Percentiles rank a stretch among this genome's conserved stretches.
These are phyloP conservation scores for Medicago arabica DNA, from an alignment of 306 rosid species.

Conservation along the genomic window DNA sequence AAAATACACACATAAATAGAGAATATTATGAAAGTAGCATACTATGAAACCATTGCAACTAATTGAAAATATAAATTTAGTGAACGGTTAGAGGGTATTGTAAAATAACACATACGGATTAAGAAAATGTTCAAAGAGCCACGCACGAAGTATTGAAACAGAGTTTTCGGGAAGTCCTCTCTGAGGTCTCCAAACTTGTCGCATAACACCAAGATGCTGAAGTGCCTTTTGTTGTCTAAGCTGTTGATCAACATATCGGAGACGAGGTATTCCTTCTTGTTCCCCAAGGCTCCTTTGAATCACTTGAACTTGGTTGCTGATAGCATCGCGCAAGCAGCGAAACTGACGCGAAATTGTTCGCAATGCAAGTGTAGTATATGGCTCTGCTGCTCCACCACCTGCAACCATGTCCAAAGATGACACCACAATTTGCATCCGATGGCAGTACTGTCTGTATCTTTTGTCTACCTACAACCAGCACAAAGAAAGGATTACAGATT, in stretches of 20 bases:
- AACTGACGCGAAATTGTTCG: slow-evolving; percentile 84
- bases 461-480: slow-evolving; percentile 66
- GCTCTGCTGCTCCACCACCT: slow-evolving; percentile 81
- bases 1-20: slow-evolving; percentile 15
- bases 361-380: slow-evolving; percentile 77
- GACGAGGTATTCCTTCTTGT: slow-evolving; percentile 91
- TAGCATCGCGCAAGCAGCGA: slow-evolving; percentile 81
- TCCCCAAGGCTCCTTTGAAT: slow-evolving; percentile 77
- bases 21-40: background rate
- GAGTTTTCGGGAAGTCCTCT: slow-evolving; percentile 96
- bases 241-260: slow-evolving; percentile 87
- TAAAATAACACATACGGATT: slow-evolving; percentile 69
- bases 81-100: background rate
- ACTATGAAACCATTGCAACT: background rate
- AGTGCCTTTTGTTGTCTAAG: slow-evolving; percentile 83
- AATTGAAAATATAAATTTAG: background rate
- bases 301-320: slow-evolving; percentile 72
- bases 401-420: slow-evolving; percentile 76
- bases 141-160: slow-evolving; percentile 92
- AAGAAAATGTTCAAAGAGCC: slow-evolving; percentile 97
- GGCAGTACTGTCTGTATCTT: slow-evolving; percentile 78
- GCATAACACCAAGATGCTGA: slow-evolving; percentile 80
- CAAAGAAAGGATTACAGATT: background rate
- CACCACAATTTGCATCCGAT: slow-evolving; percentile 76
- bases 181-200: slow-evolving; percentile 98